Evolutionary conservation across 2,329 filamentous ascomycete genomes (phyloP).

Genomic region (Penicillium aurantiogriseum): DNA sequence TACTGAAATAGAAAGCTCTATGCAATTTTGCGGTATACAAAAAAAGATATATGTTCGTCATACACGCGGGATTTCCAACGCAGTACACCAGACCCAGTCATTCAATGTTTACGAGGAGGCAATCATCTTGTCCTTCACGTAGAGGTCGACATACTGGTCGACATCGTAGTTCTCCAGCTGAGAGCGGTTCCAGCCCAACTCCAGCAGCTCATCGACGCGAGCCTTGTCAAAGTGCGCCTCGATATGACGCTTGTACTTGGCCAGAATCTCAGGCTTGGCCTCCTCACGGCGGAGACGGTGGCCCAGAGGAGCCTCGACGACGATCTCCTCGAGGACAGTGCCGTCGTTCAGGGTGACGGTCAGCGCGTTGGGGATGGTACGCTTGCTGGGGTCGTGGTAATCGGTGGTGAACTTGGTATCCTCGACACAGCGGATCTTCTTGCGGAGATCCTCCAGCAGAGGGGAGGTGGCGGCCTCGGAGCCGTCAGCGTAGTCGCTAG

Average conservation of each 20-base stretch:
- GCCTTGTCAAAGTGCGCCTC: constrained; percentile 74
- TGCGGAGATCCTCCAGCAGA: constrained; percentile 84
- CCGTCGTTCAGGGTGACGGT: constrained; percentile 95
- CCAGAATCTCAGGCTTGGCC: constrained; percentile 94
- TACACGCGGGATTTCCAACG: constrained; percentile 7
- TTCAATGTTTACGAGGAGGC: constrained; percentile 21
- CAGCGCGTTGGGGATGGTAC: constrained; percentile 95
- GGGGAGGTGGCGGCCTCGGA: constrained; percentile 86
- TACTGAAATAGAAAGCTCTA: constrained; percentile 3
- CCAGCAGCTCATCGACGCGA: constrained; percentile 77
- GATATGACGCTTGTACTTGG: constrained; percentile 93
- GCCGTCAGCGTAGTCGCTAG: constrained; percentile 89
- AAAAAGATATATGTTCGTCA: constrained; percentile 13
- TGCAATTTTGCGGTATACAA: constrained; percentile 20
- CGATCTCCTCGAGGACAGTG: constrained; percentile 83
- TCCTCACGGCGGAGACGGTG: constrained; percentile 89
- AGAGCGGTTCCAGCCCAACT: constrained; percentile 72
- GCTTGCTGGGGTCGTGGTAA: constrained; percentile 90
- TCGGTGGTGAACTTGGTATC: constrained; percentile 91
- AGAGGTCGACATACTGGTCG: constrained; percentile 92
- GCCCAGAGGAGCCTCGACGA: constrained; percentile 90
- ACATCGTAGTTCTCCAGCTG: constrained; percentile 77
- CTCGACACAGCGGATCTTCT: constrained; percentile 95
- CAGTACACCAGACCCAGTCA: background rate
- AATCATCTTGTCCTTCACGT: constrained; percentile 56